Conservation (phyloP, 2,329 filamentous ascomycete genomes). For the Sarocladium oryzae region DNA sequence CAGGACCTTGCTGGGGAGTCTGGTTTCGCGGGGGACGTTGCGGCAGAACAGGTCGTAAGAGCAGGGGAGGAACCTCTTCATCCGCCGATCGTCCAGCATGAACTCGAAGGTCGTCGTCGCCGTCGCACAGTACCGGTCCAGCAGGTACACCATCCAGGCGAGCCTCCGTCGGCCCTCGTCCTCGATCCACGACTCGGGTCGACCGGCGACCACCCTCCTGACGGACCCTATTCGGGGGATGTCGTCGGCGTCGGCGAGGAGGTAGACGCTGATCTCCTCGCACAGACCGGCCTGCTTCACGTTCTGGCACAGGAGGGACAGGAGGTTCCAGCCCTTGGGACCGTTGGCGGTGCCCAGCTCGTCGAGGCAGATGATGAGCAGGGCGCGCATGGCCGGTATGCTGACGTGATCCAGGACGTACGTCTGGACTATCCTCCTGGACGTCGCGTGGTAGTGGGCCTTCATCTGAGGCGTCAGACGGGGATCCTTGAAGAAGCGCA, state of each 20-base stretch:
- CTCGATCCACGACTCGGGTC: slow-evolving; percentile 37
- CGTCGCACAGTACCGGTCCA: slow-evolving; percentile 37
- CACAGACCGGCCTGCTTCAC: slow-evolving; percentile 32
- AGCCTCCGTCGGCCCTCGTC: slow-evolving; percentile 35
- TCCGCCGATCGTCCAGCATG: slow-evolving; percentile 31
- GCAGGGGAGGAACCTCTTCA: slow-evolving; percentile 34
- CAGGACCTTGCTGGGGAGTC: slow-evolving; percentile 17
- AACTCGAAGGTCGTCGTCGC: slow-evolving; percentile 35
- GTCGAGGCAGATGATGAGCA: slow-evolving; percentile 35
- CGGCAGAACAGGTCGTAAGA: slow-evolving; percentile 39
- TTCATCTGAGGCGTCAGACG: slow-evolving; percentile 30
- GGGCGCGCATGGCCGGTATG: slow-evolving; percentile 30
- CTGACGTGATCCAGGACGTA: slow-evolving; percentile 36
- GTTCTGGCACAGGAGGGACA: slow-evolving; percentile 32
- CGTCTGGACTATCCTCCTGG: slow-evolving; percentile 32
- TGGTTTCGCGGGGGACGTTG: slow-evolving; percentile 36
- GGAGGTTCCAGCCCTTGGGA: slow-evolving; percentile 34
- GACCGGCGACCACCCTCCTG: slow-evolving; percentile 26
- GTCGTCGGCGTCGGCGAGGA: slow-evolving; percentile 26
- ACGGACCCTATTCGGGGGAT: slow-evolving; percentile 27
- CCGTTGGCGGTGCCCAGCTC: slow-evolving; percentile 37
- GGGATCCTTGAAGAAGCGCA: slow-evolving; percentile 35
- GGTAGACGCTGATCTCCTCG: slow-evolving; percentile 31
- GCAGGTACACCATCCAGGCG: slow-evolving; percentile 39
- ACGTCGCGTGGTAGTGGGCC: slow-evolving; percentile 31